A percentile compares a stretch with the other conserved stretches of the same genome.
phyloP scores from a whole-genome alignment of 2,329 filamentous ascomycete genomes.

The Fonsecaea monophora region DNA sequence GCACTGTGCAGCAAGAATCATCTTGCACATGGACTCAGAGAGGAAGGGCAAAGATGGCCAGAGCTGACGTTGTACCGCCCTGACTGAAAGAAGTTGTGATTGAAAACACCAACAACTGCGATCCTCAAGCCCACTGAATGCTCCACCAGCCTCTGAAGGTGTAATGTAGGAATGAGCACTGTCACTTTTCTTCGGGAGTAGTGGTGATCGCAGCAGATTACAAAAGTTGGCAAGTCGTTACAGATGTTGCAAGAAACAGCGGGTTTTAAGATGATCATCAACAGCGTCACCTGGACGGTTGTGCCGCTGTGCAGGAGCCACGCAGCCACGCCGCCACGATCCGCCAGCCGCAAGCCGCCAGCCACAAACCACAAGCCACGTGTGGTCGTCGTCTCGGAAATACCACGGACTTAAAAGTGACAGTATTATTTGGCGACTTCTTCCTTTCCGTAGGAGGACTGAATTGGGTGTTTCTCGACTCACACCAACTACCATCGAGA shows the following conservation, averaged over 20 bases:
- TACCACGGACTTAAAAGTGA: background rate
- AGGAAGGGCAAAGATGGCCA: background rate
- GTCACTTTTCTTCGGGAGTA: background rate
- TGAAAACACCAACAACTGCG: background rate
- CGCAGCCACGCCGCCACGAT: background rate
- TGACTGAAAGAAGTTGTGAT: background rate
- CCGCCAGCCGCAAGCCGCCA: no score
- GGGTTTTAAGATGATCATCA: background rate
- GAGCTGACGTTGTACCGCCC: background rate
- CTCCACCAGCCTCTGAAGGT: background rate
- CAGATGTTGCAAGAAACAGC: background rate
- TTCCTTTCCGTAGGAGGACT: background rate
- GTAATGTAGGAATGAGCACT: background rate
- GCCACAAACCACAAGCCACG: background rate
- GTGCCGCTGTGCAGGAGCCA: background rate
- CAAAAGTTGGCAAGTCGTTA: background rate
- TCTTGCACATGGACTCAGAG: background rate
- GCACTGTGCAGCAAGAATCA: background rate
- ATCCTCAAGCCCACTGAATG: background rate
- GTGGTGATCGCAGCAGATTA: background rate
- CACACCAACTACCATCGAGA: background rate
- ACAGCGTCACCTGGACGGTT: conserved; percentile 3
- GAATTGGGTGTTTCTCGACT: background rate
- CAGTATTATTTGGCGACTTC: background rate
- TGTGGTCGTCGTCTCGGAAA: background rate